Base-by-base conservation (phyloP, 306 rosid genomes). In the Astragalus glycyphyllos region DNA sequence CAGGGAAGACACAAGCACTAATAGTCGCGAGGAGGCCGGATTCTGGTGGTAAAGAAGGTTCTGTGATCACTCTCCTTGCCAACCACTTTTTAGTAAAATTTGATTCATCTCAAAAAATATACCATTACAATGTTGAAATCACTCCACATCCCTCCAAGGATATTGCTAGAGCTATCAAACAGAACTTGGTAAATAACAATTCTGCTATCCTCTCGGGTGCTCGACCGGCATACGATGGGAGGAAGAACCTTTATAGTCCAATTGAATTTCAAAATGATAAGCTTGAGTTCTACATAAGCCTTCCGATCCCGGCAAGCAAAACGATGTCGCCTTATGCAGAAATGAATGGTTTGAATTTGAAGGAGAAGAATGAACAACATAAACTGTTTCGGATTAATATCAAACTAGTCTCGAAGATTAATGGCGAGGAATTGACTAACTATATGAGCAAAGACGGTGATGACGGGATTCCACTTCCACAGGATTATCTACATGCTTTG, bases 401-500 rank as follows among this genome's bases (percentile, higher is more conserved):
- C 62, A 95, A 85, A 76, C 87, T 91, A 16, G 97, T 91, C 44
- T 91, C 99, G 0, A 95, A 91, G 81, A 58, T 95, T 34, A 82
- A 86, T 67, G 99, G 92, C 60, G 83, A 82, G 70, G 92, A 86
- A 72, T 79, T 95, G 75, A 75, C 40, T 78, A 85, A 74, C 46
- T 95, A 89, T 85, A 71, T 95, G 83, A 82, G 78, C 83, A 91
- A 86, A 68, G 96, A 87, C 46, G 95, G 86, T 41, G 92, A 91
- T 50, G 89, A 89, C 10, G 88, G 97, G 97, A 70, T 74, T 68
- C 99, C 99, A 23, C 82, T 95, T 65, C 99, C 99, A 35, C 99
- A 95, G 80, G 97, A 95, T 74, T 95, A 91, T 78, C 91, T 95
- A 46, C 99, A 95, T 79, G 97, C 99, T 58, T 79, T 95, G 80